Evolutionary conservation across 2,329 filamentous ascomycete genomes (phyloP).

Genomic region (Fusarium duplospermum): DNA sequence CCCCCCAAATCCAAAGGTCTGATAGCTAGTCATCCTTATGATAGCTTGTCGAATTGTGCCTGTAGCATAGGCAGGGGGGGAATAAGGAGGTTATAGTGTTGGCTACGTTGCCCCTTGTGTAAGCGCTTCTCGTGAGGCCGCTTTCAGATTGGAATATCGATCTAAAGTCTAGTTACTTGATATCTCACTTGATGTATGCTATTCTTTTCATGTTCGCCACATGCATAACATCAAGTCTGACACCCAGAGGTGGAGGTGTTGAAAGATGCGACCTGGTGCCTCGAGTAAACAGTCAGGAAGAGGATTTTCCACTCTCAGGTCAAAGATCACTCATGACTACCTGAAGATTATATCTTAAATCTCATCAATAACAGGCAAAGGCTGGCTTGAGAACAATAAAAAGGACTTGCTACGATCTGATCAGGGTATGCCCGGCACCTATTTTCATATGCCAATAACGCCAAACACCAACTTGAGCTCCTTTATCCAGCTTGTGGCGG

Average conservation of each 20-base stretch:
- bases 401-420: constrained; percentile 3
- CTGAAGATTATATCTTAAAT: not conserved
- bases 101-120: not conserved
- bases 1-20: not conserved
- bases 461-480: constrained; percentile 31
- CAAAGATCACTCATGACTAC: not conserved
- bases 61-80: not conserved
- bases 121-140: not conserved
- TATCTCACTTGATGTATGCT: not conserved
- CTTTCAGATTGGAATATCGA: not conserved
- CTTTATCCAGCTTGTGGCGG: constrained; percentile 45
- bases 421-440: constrained; percentile 16
- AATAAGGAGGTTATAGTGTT: not conserved
- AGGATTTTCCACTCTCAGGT: not conserved
- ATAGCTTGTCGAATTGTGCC: not conserved
- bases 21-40: not conserved
- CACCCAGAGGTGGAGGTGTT: not conserved
- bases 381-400: not conserved
- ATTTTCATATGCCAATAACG: constrained; percentile 33
- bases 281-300: not conserved
- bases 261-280: not conserved
- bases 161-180: not conserved
- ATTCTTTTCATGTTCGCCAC: not conserved
- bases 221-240: not conserved
- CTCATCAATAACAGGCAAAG: not conserved